phyloP scores from a whole-genome alignment of 1,284 basidiomycete genomes.

The Puccinia coronata region DNA sequence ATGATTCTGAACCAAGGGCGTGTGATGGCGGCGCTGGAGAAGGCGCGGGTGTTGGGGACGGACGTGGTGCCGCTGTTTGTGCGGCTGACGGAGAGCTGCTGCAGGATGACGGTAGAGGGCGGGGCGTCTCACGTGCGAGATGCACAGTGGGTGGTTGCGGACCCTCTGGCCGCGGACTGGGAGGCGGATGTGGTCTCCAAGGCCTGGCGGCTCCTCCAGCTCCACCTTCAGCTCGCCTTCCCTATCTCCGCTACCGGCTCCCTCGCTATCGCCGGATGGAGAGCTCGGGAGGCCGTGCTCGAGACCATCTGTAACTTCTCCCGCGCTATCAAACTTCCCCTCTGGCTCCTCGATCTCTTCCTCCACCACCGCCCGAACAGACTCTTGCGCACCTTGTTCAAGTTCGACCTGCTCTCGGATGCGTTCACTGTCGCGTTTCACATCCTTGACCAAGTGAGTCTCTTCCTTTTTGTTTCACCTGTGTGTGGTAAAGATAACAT shows the following conservation, averaged over 20 bases:
- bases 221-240: slow-evolving; percentile 23
- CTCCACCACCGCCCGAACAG: slow-evolving; percentile 70
- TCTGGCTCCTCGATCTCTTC: slow-evolving; percentile 75
- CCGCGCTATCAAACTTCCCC: slow-evolving; percentile 67
- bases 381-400: slow-evolving; percentile 72
- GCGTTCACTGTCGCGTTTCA: slow-evolving; percentile 73
- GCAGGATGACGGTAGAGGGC: slow-evolving; percentile 22
- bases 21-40: slow-evolving; percentile 40
- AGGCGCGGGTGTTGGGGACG: slow-evolving; percentile 50
- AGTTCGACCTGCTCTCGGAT: slow-evolving; percentile 75
- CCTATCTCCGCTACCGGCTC: not conserved
- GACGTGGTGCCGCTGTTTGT: slow-evolving; percentile 66
- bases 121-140: slow-evolving; percentile 10
- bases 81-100: slow-evolving; percentile 62
- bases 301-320: slow-evolving; percentile 74
- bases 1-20: slow-evolving; percentile 48
- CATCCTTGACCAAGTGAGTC: slow-evolving; percentile 70
- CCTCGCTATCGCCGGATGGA: slow-evolving; percentile 5
- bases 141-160: slow-evolving; percentile 26
- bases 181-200: slow-evolving; percentile 16
- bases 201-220: slow-evolving; percentile 33
- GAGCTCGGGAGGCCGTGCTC: slow-evolving; percentile 62
- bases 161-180: slow-evolving; percentile 10
- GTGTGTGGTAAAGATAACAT: not conserved
- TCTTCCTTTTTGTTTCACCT: slow-evolving; percentile 32